Conservation (phyloP, 2,329 filamentous ascomycete genomes). For the Cercospora brassicicola region DNA sequence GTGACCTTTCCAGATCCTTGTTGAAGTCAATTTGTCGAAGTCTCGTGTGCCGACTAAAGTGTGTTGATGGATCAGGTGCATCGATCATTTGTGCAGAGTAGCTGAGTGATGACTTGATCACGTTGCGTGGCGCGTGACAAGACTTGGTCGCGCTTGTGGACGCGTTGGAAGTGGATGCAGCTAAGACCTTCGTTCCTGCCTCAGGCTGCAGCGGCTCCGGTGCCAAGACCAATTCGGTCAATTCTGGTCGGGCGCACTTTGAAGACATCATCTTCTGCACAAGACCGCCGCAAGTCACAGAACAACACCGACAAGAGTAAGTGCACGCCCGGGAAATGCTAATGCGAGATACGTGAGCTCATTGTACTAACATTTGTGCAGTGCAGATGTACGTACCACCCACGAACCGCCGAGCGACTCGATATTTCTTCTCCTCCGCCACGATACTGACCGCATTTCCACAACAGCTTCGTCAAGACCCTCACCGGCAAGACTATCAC, state of each 20-base stretch:
- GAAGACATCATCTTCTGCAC: conserved; percentile 6
- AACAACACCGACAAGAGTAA: conserved; percentile 32
- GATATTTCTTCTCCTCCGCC: conserved; percentile 15
- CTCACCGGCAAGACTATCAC: conserved; percentile 99
- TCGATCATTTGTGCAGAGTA: not conserved
- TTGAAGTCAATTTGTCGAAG: conserved; percentile 1
- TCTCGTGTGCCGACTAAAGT: not conserved
- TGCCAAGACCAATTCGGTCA: conserved; percentile 1
- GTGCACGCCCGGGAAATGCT: conserved; percentile 7
- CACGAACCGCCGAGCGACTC: conserved; percentile 17
- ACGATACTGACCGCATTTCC: conserved; percentile 29
- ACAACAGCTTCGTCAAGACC: conserved; percentile 95
- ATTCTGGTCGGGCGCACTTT: conserved; percentile 5
- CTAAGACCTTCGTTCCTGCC: not conserved
- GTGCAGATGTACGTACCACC: conserved; percentile 38
- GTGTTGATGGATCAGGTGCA: not conserved
- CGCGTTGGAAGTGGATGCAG: not conserved
- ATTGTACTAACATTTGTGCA: conserved; percentile 31
- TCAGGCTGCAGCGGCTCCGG: not conserved
- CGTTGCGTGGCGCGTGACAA: not conserved
- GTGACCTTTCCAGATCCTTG: not conserved
- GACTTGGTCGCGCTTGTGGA: not conserved
- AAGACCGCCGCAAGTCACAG: conserved; percentile 23
- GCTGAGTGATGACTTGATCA: not conserved
- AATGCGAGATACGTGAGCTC: not conserved